Percentiles rank a stretch among this genome's conserved stretches.
phyloP scores from a whole-genome alignment of 1,139 yeast genomes.

The Suhomyces panamericanus region DNA sequence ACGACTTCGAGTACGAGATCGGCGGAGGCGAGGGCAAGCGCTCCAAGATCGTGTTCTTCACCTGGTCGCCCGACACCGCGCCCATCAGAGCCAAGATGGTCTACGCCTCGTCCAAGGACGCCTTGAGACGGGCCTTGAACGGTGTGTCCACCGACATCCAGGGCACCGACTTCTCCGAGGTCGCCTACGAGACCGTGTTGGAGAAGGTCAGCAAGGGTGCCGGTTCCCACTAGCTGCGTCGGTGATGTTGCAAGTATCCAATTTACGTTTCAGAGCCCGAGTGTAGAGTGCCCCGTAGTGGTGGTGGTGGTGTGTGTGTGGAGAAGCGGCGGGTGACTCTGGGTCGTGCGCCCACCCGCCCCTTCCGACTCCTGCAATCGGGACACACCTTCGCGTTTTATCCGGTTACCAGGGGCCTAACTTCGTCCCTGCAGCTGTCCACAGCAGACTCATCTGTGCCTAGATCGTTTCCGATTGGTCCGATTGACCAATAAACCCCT shows the following conservation, averaged over 20 bases:
- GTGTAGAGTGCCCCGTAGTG: background rate
- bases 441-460: no score
- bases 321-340: background rate
- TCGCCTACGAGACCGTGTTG: conserved; percentile 87
- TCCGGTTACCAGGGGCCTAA: no score
- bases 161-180: conserved; percentile 98
- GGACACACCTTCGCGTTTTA: no score
- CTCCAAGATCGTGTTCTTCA: conserved; percentile 87
- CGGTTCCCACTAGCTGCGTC: conserved; percentile 33
- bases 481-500: no score
- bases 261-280: background rate
- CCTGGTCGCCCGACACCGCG: conserved; percentile 99
- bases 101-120: conserved; percentile 96
- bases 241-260: background rate
- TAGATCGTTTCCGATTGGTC: no score
- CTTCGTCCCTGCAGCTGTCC: background rate
- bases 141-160: conserved; percentile 94
- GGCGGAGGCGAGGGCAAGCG: conserved; percentile 93
- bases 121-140: conserved; percentile 93
- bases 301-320: no score
- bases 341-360: background rate
- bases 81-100: conserved; percentile 95
- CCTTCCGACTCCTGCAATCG: background rate
- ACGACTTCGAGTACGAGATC: conserved; percentile 93
- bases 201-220: conserved; percentile 88